A percentile compares a stretch with the other conserved stretches of the same genome.
Conservation (phyloP, 495 filamentous ascomycete genomes). For the Filosporella fistucella region DNA sequence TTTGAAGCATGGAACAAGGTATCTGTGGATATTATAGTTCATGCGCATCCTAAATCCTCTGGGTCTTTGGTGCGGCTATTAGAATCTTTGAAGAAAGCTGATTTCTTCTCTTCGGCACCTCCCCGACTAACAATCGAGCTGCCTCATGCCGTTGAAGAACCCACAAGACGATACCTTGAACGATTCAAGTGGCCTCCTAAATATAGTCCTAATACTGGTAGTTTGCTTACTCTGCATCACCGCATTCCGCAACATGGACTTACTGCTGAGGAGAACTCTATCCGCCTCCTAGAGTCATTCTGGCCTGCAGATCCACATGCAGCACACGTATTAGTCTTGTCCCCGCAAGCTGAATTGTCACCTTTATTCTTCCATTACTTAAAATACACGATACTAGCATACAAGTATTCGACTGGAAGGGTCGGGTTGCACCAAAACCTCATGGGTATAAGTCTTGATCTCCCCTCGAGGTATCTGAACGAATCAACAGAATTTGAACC, state of each 20-base stretch:
- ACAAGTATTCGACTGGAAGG: constrained; percentile 58
- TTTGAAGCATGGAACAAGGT: constrained; percentile 66
- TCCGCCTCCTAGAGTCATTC: constrained; percentile 74
- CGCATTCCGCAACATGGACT: constrained; percentile 53
- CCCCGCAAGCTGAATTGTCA: constrained; percentile 69
- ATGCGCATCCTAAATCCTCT: constrained; percentile 60
- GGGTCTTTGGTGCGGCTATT: constrained; percentile 71
- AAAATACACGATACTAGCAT: constrained; percentile 67
- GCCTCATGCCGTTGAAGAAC: constrained; percentile 57
- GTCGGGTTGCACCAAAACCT: constrained; percentile 43
- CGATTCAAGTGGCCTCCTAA: constrained; percentile 61
- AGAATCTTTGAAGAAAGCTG: constrained; percentile 64
- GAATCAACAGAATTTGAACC: constrained; percentile 45
- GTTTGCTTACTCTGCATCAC: constrained; percentile 64
- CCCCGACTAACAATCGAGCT: constrained; percentile 80
- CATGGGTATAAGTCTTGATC: constrained; percentile 71
- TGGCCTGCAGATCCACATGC: constrained; percentile 59
- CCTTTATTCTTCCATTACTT: constrained; percentile 78
- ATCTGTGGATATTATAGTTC: constrained; percentile 71
- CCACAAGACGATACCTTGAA: constrained; percentile 51
- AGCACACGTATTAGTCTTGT: constrained; percentile 73
- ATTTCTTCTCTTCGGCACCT: constrained; percentile 58
- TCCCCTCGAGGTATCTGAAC: constrained; percentile 58
- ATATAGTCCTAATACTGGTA: constrained; percentile 19
- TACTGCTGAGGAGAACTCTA: constrained; percentile 57